Evolutionary conservation across 2,329 filamentous ascomycete genomes (phyloP), one percentile per base, ranked within the genome.

Genomic region (Herpotrichia juniperi): DNA sequence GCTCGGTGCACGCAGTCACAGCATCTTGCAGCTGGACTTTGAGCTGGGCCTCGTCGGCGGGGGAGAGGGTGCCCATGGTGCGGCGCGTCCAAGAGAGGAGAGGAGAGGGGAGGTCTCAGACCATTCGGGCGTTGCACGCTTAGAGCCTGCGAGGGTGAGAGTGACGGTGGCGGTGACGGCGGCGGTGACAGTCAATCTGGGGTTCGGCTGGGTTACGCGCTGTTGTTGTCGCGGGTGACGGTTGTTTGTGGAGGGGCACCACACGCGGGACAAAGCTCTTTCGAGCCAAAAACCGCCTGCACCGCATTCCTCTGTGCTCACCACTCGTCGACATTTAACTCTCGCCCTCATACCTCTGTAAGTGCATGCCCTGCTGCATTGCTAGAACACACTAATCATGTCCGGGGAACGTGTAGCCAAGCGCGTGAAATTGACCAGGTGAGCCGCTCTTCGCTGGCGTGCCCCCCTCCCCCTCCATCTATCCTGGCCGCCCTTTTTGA

Each of bases 1-100:
- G 83, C 72, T 99, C 94, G 1, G 92, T 96, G 77, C 93, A 97
- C 70, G 92, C 92, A 21, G 94, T 82, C 2, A 94, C 88, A 25
- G 93, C 91, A 66, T 92, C 88, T 72, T 96, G 91, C 37, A 97
- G 81, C 28, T 90, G 85, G 31, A 82, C 83, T 67, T 88, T 86
- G 54, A 96, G 79, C 68, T 91, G 87, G 45, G 74, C 72, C 51
- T 73, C 69, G 42, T 81, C 77, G 46, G 73, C 71, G 48, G 58
- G 62, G 25, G 78, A 74, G 21, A 81, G 66, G 21, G 57, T 47
- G 44, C 58, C 50, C 66, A 69, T 69, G 9, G 52, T 35, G n/a
- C 10, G 37, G 21, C 37, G 37, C 37, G 37, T 40, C 37, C 9
- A 40, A 14, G 14, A 40, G 19, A n/a, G n/a, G n/a, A n/a, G n/a